Evolutionary conservation across 306 rosid genomes (phyloP).

Genomic region (Herpetospermum pedunculosum): DNA sequence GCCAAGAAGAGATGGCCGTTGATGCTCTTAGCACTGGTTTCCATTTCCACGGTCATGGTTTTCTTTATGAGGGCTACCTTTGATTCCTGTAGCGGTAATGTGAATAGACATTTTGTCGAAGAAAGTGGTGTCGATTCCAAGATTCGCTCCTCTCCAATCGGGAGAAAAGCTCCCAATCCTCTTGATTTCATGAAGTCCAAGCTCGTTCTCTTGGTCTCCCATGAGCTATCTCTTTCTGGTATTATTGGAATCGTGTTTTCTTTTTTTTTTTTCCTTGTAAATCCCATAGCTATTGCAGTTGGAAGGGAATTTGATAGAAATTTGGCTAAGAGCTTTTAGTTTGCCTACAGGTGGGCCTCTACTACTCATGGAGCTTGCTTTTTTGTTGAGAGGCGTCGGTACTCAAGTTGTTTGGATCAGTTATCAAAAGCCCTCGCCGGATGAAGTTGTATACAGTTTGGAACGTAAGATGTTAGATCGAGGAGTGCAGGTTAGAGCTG

Average conservation of each 20-base stretch:
- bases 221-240: slow-evolving; percentile 80
- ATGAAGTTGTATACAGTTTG: slow-evolving; percentile 49
- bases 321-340: slow-evolving; percentile 1
- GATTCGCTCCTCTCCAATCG: slow-evolving; percentile 22
- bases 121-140: slow-evolving; percentile 6
- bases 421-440: slow-evolving; percentile 40
- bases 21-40: slow-evolving; percentile 39
- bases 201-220: slow-evolving; percentile 80
- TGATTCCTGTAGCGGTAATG: slow-evolving; percentile 31
- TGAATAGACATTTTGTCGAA: slow-evolving; percentile 11
- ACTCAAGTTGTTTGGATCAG: slow-evolving; percentile 68
- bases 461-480: slow-evolving; percentile 67
- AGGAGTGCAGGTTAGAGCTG: slow-evolving; percentile 51
- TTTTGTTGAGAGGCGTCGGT: slow-evolving; percentile 61
- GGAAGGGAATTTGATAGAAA: background rate
- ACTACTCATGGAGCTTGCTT: slow-evolving; percentile 68
- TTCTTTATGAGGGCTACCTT: slow-evolving; percentile 38
- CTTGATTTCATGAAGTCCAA: slow-evolving; percentile 70
- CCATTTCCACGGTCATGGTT: slow-evolving; percentile 46
- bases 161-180: slow-evolving; percentile 21
- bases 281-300: background rate
- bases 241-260: background rate
- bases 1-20: slow-evolving; percentile 49
- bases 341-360: slow-evolving; percentile 54
- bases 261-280: too few relatives aligned